Percentiles rank a stretch among this genome's conserved stretches.
phyloP scores from a whole-genome alignment of 352 stramenopile genomes.

The Phytopythium litorale region DNA sequence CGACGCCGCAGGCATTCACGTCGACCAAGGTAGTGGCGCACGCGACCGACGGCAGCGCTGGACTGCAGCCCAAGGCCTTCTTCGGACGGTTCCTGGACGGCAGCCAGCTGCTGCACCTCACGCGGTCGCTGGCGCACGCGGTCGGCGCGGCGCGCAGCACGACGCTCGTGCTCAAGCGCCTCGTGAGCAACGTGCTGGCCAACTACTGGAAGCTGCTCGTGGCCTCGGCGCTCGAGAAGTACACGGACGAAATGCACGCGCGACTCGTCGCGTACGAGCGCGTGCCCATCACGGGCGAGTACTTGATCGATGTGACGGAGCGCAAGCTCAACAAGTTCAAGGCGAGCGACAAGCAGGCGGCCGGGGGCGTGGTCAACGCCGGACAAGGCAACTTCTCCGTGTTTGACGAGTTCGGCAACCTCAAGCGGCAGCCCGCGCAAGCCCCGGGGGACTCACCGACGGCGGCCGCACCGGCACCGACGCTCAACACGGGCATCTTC shows the following conservation, averaged over 20 bases:
- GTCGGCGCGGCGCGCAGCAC: slow-evolving; percentile 25
- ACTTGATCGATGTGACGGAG: slow-evolving; percentile 70
- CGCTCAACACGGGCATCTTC: slow-evolving; percentile 71
- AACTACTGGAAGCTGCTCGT: slow-evolving; percentile 66
- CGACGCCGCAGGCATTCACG: slow-evolving; percentile 36
- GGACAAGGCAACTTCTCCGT: slow-evolving; percentile 58
- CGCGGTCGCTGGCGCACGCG: slow-evolving; percentile 42
- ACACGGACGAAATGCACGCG: slow-evolving; percentile 58
- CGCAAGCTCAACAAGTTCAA: slow-evolving; percentile 47
- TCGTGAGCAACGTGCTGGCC: slow-evolving; percentile 56
- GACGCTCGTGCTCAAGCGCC: slow-evolving; percentile 48
- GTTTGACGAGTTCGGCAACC: slow-evolving; percentile 80
- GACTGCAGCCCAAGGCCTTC: slow-evolving; percentile 49
- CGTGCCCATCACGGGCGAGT: slow-evolving; percentile 48
- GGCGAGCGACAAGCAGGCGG: slow-evolving; percentile 31
- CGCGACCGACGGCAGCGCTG: slow-evolving; percentile 28
- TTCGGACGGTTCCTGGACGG: slow-evolving; percentile 63
- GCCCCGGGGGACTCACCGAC: slow-evolving; percentile 7
- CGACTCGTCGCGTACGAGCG: slow-evolving; percentile 58
- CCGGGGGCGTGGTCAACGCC: slow-evolving; percentile 38
- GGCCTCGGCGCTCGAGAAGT: slow-evolving; percentile 45
- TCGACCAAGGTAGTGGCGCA: slow-evolving; percentile 56
- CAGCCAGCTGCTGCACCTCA: slow-evolving; percentile 41
- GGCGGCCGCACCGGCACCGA: slow-evolving; percentile 9
- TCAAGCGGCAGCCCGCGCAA: slow-evolving; percentile 44